Base-by-base conservation (phyloP, 441 rosid genomes). In the Aquilaria agallochum region DNA sequence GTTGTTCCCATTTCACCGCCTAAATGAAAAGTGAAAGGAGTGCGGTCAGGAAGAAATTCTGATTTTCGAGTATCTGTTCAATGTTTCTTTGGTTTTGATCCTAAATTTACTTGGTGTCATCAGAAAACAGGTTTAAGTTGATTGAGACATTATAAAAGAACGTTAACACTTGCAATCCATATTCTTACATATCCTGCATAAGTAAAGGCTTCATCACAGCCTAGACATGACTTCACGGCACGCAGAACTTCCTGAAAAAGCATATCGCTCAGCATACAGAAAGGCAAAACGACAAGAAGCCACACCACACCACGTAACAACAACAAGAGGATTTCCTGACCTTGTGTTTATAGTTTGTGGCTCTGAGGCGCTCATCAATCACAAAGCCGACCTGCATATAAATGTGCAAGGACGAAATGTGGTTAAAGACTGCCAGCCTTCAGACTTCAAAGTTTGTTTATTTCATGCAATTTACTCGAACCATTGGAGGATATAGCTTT, bases 1-100 rank as follows among this genome's bases (percentile, higher is more conserved):
- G 84, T 75, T 87, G 79, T 79, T 87, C 96, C 99, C 99, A 94
- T 62, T 83, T 78, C 66, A 94, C 77, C 44, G 86, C 84, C 99
- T 94, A 66, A 53, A 45, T 10, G 10, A 10, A 40, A 40, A 40
- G 45, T 40, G 40, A 51, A 51, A 31, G 55, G 64, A 31, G 36
- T 15, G 44, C 34, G 42, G 36, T 49, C 36, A 48, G 61, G 51
- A 49, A 50, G 13, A 55, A 50, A 30, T 36, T 33, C 5, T 30
- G 5, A 1, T 40, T 45, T 12, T 42, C 31, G 2, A 1, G 40
- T 4, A 11, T 13, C 42, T 4, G 42, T 36, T 62, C n/a, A 53
- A 51, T 14, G 45, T 51, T 34, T 61, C 44, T 30, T 7, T 11
- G 30, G 53, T 20, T 20, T 20, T 20, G 40, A 52, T 40, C 14